These are phyloP conservation scores for Fusarium guadeloupense DNA, from an alignment of 2,329 filamentous ascomycete genomes.

Conservation along the genomic window DNA sequence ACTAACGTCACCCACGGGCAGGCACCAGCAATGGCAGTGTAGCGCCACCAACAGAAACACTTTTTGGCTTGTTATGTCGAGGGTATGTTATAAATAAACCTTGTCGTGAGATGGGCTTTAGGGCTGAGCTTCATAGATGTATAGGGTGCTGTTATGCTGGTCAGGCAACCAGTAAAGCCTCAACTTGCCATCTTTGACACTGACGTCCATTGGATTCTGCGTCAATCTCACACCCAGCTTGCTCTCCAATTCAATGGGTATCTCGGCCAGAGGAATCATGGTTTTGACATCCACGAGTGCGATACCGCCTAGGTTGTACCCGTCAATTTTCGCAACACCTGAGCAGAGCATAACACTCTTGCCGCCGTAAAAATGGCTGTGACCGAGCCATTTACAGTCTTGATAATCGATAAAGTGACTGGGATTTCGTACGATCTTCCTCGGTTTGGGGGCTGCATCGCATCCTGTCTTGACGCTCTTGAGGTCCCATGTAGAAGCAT, in stretches of 20 bases:
- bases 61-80: too few species aligned
- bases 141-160: slow-evolving; percentile 56
- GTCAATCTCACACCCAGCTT: slow-evolving; percentile 53
- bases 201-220: slow-evolving; percentile 59
- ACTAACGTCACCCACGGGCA: slow-evolving; percentile 10
- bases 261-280: slow-evolving; percentile 56
- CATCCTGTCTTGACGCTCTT: slow-evolving; percentile 21
- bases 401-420: slow-evolving; percentile 60
- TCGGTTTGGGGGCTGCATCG: slow-evolving; percentile 26
- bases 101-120: slow-evolving; percentile 35
- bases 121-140: slow-evolving; percentile 55
- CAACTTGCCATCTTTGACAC: slow-evolving; percentile 54
- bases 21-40: slow-evolving; percentile 18
- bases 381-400: slow-evolving; percentile 61
- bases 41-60: neutral
- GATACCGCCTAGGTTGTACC: slow-evolving; percentile 54
- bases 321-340: slow-evolving; percentile 53
- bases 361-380: slow-evolving; percentile 47
- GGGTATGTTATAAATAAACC: slow-evolving; percentile 9
- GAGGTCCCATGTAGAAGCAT: slow-evolving; percentile 51
- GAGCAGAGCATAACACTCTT: slow-evolving; percentile 58
- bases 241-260: slow-evolving; percentile 55
- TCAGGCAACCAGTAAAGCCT: slow-evolving; percentile 59
- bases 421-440: slow-evolving; percentile 47
- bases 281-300: slow-evolving; percentile 57